Evolutionary conservation across 148 eudicot genomes (phyloP), one percentile per base, ranked within the genome.

Genomic region (Chenopodium formosanum): DNA sequence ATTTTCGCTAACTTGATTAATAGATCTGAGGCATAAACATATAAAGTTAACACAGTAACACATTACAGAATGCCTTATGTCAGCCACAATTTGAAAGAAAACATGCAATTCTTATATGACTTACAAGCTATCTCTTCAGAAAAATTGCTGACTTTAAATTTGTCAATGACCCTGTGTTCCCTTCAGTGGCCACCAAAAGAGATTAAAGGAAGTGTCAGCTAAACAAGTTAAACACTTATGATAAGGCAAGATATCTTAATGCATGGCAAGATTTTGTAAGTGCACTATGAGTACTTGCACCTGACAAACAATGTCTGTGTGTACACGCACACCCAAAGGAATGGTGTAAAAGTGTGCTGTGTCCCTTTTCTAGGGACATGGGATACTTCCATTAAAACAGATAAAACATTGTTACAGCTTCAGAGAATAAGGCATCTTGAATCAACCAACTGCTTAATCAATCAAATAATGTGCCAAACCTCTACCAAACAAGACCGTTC

Each of bases 71-170:
- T 58, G 75, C n/a, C 31, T 73, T 7, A 52, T 46, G 34, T 20
- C 67, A 53, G 23, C 56, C n/a, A 74, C 32, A 71, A 76, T 13
- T 14, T 4, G 27, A 50, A 37, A 32, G 19, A 25, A 29, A 77
- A 46, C n/a, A 68, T 27, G 40, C 74, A 23, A 44, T 25, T 37
- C 70, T 23, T 16, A 74, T 78, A 60, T 76, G 29, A 91, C 99
- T 93, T 87, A 95, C 99, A 87, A 72, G 97, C 87, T 78, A 82
- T 73, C 64, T 84, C 88, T 44, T 85, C 85, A 34, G 97, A 83
- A 68, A 90, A 76, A 84, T 85, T 82, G 47, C 84, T 56, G 75
- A 81, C 75, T 70, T 83, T 87, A 37, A 89, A 79, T 31, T 83
- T 83, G 82, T 85, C 82, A 83, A 87, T 69, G 66, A 90, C 70